Evolutionary conservation across 2,329 filamentous ascomycete species (phyloP), one percentile per base, ranked within the genome.

Genomic region (Eurotiales sp.): DNA sequence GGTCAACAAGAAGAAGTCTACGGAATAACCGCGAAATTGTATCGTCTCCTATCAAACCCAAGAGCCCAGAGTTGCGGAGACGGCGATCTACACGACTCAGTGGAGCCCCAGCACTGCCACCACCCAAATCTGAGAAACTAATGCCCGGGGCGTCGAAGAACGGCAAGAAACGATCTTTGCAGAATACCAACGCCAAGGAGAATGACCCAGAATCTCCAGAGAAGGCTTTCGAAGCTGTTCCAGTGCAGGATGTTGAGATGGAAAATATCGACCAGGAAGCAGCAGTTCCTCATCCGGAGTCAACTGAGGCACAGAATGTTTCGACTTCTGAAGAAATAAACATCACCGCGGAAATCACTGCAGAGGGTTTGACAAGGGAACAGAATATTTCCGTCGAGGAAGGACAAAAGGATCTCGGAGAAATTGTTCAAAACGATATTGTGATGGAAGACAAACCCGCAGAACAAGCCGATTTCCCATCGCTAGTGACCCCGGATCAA

Each of bases 1-100:
- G 25, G 3, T 54, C 48, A 6, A 51, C 12, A n/a, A 50, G 42
- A 14, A 44, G 43, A 19, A 48, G 34, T 25, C 43, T 29, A 5
- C 52, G 43, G 21, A 27, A 40, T 41, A 32, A 17, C 3, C 7
- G 39, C 32, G 45, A 41, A 3, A 40, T 45, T 17, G 29, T 17
- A 37, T 51, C 44, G 11, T 48, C 48, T 29, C 52, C 47, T 17
- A 44, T 39, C 11, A 39, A 43, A 22, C 15, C 32, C n/a, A 29
- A n/a, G 43, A 23, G 12, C 44, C 46, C 50, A 23, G 29, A 27
- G 23, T 44, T 27, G 37, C 52, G 53, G 43, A 51, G 40, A 25
- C 46, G 55, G 25, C 48, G 53, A 17, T 57, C 55, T 10, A 23
- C 37, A 22, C 49, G 55, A 25, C 53, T 56, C 25, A 55, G 50